A percentile compares a stretch with the other conserved stretches of the same genome.
These are phyloP conservation scores for Mortierella sp. DNA, from an alignment of 371 early-diverging fungal genomes.

Conservation along the genomic window DNA sequence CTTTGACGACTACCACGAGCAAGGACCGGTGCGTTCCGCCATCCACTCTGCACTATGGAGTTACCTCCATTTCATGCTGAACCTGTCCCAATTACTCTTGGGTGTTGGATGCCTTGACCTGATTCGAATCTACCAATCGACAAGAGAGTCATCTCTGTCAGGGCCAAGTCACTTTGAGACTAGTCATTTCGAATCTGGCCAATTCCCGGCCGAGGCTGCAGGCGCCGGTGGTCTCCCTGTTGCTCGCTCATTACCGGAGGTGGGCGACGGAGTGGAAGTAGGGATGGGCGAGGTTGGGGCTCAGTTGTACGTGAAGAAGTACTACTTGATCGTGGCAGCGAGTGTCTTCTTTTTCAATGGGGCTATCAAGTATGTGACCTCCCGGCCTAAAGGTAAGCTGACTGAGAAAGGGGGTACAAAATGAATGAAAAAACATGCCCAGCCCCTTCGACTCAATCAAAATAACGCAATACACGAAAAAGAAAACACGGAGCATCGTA, in stretches of 20 bases:
- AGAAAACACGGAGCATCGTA: not conserved
- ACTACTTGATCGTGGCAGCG: slow-evolving; percentile 36
- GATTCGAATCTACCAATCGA: slow-evolving; percentile 57
- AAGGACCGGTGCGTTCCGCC: slow-evolving; percentile 27
- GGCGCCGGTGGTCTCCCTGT: not conserved
- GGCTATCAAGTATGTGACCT: slow-evolving; percentile 38
- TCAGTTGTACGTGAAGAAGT: slow-evolving; percentile 30
- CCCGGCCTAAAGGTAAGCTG: slow-evolving; percentile 33
- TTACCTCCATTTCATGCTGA: slow-evolving; percentile 70
- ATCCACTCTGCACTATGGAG: slow-evolving; percentile 65
- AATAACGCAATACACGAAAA: not conserved
- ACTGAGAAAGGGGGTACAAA: not conserved
- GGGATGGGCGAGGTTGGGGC: slow-evolving; percentile 1
- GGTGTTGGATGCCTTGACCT: slow-evolving; percentile 68
- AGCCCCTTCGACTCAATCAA: not conserved
- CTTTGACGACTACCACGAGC: slow-evolving; percentile 48
- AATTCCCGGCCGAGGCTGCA: slow-evolving; percentile 11
- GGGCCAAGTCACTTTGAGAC: not conserved
- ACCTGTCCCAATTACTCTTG: slow-evolving; percentile 69
- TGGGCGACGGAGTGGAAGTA: not conserved
- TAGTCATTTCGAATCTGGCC: not conserved
- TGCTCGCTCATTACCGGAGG: not conserved
- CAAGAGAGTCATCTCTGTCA: not conserved
- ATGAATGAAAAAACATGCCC: not conserved
- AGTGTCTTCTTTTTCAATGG: slow-evolving; percentile 43